Base-by-base conservation (phyloP, 1,284 basidiomycete genomes). In the Ustilago crameri region DNA sequence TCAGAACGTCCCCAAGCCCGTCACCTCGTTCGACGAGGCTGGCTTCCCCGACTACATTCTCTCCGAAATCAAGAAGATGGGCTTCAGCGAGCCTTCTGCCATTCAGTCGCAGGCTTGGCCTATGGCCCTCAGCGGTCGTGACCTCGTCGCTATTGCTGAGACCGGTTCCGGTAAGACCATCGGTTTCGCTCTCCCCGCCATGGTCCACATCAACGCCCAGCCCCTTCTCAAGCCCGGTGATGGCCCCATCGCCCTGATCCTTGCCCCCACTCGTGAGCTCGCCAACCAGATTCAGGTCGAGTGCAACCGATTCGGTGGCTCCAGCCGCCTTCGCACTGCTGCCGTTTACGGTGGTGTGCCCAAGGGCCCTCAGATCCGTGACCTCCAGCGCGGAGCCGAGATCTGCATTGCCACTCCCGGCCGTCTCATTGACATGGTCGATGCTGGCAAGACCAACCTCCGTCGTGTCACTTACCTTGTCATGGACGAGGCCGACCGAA, bases 161-260 rank as follows among this genome's bases (percentile, higher is more conserved):
- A 82, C 81, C 30, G 81, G 81, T 75, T 79, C 75, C 37, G 82
- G 78, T 38, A 83, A 98, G 87, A 98, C 95, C 26, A 97, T 98
- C 70, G 91, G 95, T 17, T 98, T 98, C 83, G 95, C 96, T 58
- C 89, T 98, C 47, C 95, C 95, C 51, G 94, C 95, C 60, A 98
- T 98, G 94, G 88, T 98, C 38, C 95, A 98, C 86, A 98, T 98
- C 87, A 98, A 98, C 88, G 95, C 95, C 89, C 96, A 98, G 88
- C 93, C 95, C 9, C 88, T 98, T 49, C 87, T 98, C 74, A 85
- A 91, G 3, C 91, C 95, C 47, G 95, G 95, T 27, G 96, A 98
- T 84, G 95, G 95, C 26, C 95, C 95, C 27, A 97, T 98, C 73
- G 95, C 93, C 32, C 89, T 98, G 58, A 93, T 98, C 65, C 89